phyloP scores from a whole-genome alignment of 352 stramenopile genomes.

The Pythium phragmiticola region DNA sequence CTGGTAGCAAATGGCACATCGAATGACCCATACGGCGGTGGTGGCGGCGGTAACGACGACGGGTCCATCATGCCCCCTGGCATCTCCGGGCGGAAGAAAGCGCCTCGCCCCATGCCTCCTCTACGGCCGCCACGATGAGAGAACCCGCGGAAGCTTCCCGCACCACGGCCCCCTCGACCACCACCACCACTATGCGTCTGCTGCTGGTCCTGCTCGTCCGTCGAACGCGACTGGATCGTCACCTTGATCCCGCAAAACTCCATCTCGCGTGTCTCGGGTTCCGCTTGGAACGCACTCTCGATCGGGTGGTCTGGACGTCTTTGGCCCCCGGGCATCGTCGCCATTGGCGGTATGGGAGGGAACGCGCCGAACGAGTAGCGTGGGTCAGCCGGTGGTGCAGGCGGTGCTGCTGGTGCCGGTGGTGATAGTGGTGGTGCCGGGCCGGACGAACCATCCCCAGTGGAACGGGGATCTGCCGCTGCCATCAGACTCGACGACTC shows the following conservation, averaged over 20 bases:
- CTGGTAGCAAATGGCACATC: neutral
- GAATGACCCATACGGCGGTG: slow-evolving; percentile 3
- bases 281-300: slow-evolving; percentile 10
- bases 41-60: neutral
- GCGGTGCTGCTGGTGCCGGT: slow-evolving; percentile 9
- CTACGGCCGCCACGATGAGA: slow-evolving; percentile 14
- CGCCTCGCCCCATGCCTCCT: slow-evolving; percentile 5
- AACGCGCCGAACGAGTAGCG: slow-evolving; percentile 6
- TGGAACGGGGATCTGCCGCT: neutral
- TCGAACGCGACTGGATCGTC: slow-evolving; percentile 2
- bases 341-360: slow-evolving; percentile 14
- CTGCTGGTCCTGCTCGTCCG: neutral
- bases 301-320: neutral
- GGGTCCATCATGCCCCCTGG: slow-evolving; percentile 14
- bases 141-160: neutral
- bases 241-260: slow-evolving; percentile 23
- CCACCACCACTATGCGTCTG: neutral
- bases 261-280: slow-evolving; percentile 9
- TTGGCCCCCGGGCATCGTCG: slow-evolving; percentile 1
- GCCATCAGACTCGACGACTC: neutral
- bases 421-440: slow-evolving; percentile 7
- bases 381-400: neutral
- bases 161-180: slow-evolving; percentile 5
- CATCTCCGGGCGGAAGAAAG: slow-evolving; percentile 17
- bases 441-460: slow-evolving; percentile 1